These are phyloP conservation scores for Chalciporus piperatus DNA, from an alignment of 768 basidiomycete genomes.

Conservation along the genomic window DNA sequence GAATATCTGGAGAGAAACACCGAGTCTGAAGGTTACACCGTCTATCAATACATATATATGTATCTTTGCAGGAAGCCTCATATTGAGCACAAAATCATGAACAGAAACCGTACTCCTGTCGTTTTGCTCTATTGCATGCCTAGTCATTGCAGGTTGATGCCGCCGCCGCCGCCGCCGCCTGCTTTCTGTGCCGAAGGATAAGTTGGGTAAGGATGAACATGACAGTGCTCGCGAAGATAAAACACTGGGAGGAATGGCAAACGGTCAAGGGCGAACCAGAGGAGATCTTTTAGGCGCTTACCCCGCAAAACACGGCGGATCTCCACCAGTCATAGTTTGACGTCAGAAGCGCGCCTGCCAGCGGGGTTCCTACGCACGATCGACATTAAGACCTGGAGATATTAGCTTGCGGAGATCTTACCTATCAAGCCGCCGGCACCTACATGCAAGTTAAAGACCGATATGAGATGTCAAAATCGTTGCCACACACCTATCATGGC, in stretches of 20 bases:
- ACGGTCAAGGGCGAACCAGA: slow-evolving; percentile 1
- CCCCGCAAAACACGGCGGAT: slow-evolving; percentile 50
- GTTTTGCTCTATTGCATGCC: background rate
- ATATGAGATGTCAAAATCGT: background rate
- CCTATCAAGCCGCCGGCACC: slow-evolving; percentile 26
- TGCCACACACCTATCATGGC: slow-evolving; percentile 39
- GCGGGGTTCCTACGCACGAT: slow-evolving; percentile 44
- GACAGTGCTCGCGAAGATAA: slow-evolving; percentile 15
- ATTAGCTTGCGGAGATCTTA: slow-evolving; percentile 1
- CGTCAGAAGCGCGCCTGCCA: slow-evolving; percentile 54
- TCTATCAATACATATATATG: background rate
- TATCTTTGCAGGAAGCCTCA: background rate
- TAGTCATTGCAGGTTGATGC: background rate
- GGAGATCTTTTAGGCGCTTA: slow-evolving; percentile 12
- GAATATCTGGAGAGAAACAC: no score
- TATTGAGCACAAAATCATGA: background rate
- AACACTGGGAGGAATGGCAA: slow-evolving; percentile 6
- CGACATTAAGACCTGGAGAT: slow-evolving; percentile 17
- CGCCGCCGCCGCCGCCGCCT: background rate
- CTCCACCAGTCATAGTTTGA: slow-evolving; percentile 54
- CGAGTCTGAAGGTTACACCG: no score
- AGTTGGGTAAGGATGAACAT: slow-evolving; percentile 14
- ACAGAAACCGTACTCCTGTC: background rate
- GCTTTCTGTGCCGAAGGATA: slow-evolving; percentile 1
- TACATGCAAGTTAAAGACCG: slow-evolving; percentile 6